Percentiles rank a stretch among this genome's conserved stretches.
Conservation (phyloP, 768 basidiomycete species). For the Leccinellum albellum region DNA sequence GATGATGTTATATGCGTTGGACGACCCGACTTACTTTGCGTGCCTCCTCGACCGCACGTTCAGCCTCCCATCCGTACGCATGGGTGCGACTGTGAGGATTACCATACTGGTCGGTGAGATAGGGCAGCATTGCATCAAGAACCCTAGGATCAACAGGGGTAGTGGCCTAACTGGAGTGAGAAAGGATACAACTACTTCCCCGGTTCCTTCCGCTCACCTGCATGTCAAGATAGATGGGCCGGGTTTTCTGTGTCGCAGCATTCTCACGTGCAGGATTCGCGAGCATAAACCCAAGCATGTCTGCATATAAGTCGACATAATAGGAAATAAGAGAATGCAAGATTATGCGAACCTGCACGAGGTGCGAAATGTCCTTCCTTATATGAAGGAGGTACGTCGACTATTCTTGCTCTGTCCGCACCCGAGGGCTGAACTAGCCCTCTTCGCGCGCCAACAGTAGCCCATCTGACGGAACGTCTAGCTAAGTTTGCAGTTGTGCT, state of each 20-base stretch:
- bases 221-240: conserved; percentile 98
- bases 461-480: conserved; percentile 22
- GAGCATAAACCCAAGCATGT: conserved; percentile 88
- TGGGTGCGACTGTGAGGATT: conserved; percentile 98
- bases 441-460: conserved; percentile 38
- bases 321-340: neutral
- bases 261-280: conserved; percentile 59
- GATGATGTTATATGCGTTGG: neutral
- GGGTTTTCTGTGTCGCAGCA: conserved; percentile 53
- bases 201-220: conserved; percentile 52
- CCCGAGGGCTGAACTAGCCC: conserved; percentile 78
- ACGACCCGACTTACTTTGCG: conserved; percentile 55
- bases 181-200: neutral
- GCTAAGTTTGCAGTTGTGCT: conserved; percentile 29
- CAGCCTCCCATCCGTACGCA: conserved; percentile 99
- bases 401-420: conserved; percentile 77
- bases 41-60: conserved; percentile 89
- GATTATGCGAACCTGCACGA: conserved; percentile 50
- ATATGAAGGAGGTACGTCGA: conserved; percentile 75
- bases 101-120: conserved; percentile 90
- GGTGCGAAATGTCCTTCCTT: conserved; percentile 68
- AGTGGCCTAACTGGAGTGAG: conserved; percentile 63
- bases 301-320: conserved; percentile 38
- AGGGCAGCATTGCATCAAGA: conserved; percentile 95
- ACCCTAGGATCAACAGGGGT: conserved; percentile 97